A percentile compares a stretch with the other conserved stretches of the same genome.
Evolutionary conservation across 75 land plant species (phyloP).

Genomic region (Cryptomeria japonica): DNA sequence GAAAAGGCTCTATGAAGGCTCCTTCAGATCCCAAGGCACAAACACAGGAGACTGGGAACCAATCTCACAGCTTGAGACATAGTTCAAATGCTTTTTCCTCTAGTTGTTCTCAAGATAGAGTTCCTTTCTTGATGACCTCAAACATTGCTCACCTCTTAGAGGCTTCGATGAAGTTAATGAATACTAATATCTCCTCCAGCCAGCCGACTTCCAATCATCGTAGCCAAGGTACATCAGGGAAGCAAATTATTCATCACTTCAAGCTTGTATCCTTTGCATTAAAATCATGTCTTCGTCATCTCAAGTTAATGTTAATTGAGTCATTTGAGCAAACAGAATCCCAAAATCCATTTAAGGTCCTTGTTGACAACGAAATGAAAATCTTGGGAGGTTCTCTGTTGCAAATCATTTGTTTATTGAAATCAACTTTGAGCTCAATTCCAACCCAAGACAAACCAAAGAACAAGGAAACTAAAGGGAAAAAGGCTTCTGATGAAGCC

Average conservation of each 20-base stretch:
- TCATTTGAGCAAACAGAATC: constrained; percentile 11
- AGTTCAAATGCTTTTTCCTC: constrained; percentile 16
- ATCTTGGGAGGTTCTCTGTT: constrained; percentile 62
- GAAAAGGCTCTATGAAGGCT: constrained; percentile 19
- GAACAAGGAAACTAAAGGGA: constrained; percentile 55
- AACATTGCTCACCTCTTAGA: constrained; percentile 58
- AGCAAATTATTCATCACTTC: constrained; percentile 11
- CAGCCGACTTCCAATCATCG: constrained; percentile 31
- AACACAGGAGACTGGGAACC: constrained; percentile 3
- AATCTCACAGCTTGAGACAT: constrained; percentile 21
- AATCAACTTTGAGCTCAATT: constrained; percentile 15
- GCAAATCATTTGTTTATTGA: constrained; percentile 35
- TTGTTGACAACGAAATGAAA: constrained; percentile 55
- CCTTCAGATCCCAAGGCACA: constrained; percentile 13
- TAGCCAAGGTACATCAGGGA: constrained; percentile 23
- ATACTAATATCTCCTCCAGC: constrained; percentile 4
- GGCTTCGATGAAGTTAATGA: constrained; percentile 22
- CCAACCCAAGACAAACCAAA: constrained; percentile 25
- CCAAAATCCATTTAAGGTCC: constrained; percentile 25
- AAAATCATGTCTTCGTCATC: constrained; percentile 46
- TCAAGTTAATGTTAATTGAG: constrained; percentile 39
- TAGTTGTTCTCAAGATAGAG: constrained; percentile 33
- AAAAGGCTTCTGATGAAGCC: constrained; percentile 39
- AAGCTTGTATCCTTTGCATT: constrained; percentile 51
- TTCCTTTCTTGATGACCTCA: constrained; percentile 53